Base-by-base conservation (phyloP, 2,329 filamentous ascomycete genomes). In the Aureobasidium sp. region DNA sequence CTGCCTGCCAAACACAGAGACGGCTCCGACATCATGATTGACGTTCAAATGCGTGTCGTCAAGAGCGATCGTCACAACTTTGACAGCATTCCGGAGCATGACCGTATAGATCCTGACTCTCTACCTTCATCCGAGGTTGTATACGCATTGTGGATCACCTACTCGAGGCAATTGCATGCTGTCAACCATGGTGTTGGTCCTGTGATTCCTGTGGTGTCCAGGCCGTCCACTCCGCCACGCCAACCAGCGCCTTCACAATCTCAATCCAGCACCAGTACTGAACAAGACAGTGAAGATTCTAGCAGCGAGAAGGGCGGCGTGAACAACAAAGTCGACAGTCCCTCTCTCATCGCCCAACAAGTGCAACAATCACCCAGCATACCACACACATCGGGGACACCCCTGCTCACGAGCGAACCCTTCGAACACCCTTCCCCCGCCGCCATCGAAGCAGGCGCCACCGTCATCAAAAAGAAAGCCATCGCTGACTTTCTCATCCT, bases 71-170 rank as follows among this genome's bases (percentile, higher is more conserved):
- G 83, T 60, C 80, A 82, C 17, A 75, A 74, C 54, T 76, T 77
- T 51, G 74, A 81, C 56, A 77, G 79, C 50, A 79, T 83, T 2
- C 79, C 85, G n/a, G 74, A 80, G 50, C 83, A 89, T 65, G 27
- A 29, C 4, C 30, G 50, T 24, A 64, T 73, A 7, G 76, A 79
- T n/a, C 68, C 77, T 10, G 69, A 74, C 27, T 41, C 25, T 1
- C 14, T 38, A 24, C 65, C 72, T 3, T 74, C 78, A 57, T 80
- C 84, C 14, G 90, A 96, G 66, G 79, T 95, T 57, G 90, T 97
- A 0, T 97, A 90, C 71, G 93, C 93, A 10, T 73, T 98, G 25
- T 98, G 93, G 93, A 86, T 98, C 60, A 97, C 91, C 1, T 98
- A 97, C 67, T 97, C 91, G 16, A 80, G 90, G 57, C 89, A 96